Conservation (phyloP, 2,329 filamentous ascomycete species). For the Fusarium sp. region DNA sequence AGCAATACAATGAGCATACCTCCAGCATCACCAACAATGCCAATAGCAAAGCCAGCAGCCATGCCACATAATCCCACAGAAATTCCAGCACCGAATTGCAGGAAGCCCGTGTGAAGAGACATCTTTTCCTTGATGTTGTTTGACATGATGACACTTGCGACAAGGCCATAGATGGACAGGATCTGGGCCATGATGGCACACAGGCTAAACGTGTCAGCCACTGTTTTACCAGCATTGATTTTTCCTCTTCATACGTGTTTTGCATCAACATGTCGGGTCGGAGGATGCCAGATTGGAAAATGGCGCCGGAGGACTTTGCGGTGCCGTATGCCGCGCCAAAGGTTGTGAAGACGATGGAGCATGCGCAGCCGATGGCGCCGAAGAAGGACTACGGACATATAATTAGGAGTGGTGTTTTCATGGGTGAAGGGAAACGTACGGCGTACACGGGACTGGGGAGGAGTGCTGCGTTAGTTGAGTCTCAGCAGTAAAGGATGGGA, state of each 20-base stretch:
- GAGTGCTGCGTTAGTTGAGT: constrained; percentile 1
- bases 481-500: not conserved
- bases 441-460: constrained; percentile 56
- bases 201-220: constrained; percentile 43
- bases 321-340: constrained; percentile 60
- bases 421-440: constrained; percentile 46
- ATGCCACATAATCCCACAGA: constrained; percentile 58
- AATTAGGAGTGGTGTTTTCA: not conserved
- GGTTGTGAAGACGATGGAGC: constrained; percentile 64
- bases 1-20: constrained; percentile 38
- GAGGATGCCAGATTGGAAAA: constrained; percentile 57
- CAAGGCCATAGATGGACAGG: constrained; percentile 60
- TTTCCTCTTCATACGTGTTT: constrained; percentile 47
- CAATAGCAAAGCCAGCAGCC: constrained; percentile 59
- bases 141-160: constrained; percentile 58
- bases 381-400: constrained; percentile 51
- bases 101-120: constrained; percentile 56
- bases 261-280: constrained; percentile 59
- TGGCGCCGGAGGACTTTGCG: constrained; percentile 56
- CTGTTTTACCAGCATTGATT: not conserved
- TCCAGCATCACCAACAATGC: constrained; percentile 59
- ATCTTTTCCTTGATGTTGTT: constrained; percentile 54
- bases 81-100: constrained; percentile 58
- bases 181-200: constrained; percentile 62
- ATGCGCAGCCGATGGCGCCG: constrained; percentile 54